Evolutionary conservation across 2,329 filamentous ascomycete genomes (phyloP).

Genomic region (Penicillium sp.): DNA sequence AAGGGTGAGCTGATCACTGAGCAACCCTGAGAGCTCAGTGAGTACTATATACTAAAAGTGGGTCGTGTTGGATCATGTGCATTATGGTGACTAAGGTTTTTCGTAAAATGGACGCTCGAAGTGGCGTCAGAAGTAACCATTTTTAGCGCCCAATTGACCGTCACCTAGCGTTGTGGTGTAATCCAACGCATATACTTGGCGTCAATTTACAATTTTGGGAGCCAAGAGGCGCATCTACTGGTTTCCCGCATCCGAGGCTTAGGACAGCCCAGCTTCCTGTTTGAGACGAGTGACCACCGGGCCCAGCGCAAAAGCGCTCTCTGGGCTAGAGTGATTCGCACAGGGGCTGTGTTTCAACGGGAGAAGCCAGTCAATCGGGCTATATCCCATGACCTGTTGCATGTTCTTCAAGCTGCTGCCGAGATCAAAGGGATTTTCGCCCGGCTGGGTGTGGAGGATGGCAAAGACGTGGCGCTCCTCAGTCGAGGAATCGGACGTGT

Average conservation of each 20-base stretch:
- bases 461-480: constrained; percentile 64
- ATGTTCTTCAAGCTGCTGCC: constrained; percentile 63
- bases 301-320: constrained; percentile 64
- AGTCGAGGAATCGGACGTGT: constrained; percentile 34
- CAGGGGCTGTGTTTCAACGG: constrained; percentile 72
- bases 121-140: background rate
- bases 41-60: constrained; percentile 1
- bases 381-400: constrained; percentile 70
- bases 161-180: constrained; percentile 3
- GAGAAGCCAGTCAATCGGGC: constrained; percentile 69
- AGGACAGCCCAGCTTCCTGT: constrained; percentile 37
- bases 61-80: background rate
- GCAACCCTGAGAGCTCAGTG: constrained; percentile 1
- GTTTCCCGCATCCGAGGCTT: constrained; percentile 2
- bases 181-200: background rate
- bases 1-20: constrained; percentile 4
- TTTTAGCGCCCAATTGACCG: background rate
- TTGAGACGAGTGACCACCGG: constrained; percentile 54
- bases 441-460: constrained; percentile 64
- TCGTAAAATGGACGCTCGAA: constrained; percentile 5
- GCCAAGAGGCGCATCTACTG: background rate
- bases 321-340: constrained; percentile 57
- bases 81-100: background rate
- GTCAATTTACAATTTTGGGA: background rate
- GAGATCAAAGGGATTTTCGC: constrained; percentile 82